Evolutionary conservation across 2,329 filamentous ascomycete species (phyloP).

Genomic region (Aspergillus persii): DNA sequence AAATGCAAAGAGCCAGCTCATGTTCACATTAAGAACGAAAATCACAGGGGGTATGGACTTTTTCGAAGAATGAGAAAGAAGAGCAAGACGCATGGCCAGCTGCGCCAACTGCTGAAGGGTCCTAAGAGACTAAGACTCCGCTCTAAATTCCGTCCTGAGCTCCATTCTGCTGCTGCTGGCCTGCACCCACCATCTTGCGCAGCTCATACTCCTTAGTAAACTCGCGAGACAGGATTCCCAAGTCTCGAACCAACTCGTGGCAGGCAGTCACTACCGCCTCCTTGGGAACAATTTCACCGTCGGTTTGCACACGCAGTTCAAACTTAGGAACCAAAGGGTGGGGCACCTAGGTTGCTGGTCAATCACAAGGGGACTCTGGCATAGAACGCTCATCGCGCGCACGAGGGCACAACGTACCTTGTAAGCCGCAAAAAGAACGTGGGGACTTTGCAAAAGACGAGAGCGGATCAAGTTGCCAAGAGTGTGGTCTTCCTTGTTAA

Average conservation of each 20-base stretch:
- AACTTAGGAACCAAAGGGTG: slow-evolving; percentile 53
- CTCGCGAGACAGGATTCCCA: slow-evolving; percentile 76
- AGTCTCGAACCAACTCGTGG: slow-evolving; percentile 76
- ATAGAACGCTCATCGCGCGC: neutral
- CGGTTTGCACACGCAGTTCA: slow-evolving; percentile 83
- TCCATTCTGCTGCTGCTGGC: slow-evolving; percentile 48
- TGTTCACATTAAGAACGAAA: neutral
- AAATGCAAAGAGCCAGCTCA: neutral
- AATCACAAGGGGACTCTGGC: neutral
- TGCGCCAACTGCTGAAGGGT: neutral
- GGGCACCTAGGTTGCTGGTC: slow-evolving; percentile 33
- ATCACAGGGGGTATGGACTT: neutral
- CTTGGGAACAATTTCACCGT: slow-evolving; percentile 83
- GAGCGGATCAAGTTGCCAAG: slow-evolving; percentile 85
- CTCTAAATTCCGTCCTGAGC: slow-evolving; percentile 23
- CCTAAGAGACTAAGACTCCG: neutral
- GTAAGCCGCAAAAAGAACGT: slow-evolving; percentile 90
- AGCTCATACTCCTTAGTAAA: slow-evolving; percentile 92
- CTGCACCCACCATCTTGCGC: slow-evolving; percentile 75
- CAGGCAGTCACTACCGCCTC: slow-evolving; percentile 80
- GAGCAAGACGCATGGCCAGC: slow-evolving; percentile 13
- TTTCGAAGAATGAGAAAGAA: slow-evolving; percentile 15
- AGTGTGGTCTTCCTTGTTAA: slow-evolving; percentile 97
- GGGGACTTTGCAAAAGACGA: slow-evolving; percentile 77
- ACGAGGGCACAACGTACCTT: slow-evolving; percentile 56